phyloP scores from a whole-genome alignment of 2,329 filamentous ascomycete genomes.

The Arthrobotrys musiformis region DNA sequence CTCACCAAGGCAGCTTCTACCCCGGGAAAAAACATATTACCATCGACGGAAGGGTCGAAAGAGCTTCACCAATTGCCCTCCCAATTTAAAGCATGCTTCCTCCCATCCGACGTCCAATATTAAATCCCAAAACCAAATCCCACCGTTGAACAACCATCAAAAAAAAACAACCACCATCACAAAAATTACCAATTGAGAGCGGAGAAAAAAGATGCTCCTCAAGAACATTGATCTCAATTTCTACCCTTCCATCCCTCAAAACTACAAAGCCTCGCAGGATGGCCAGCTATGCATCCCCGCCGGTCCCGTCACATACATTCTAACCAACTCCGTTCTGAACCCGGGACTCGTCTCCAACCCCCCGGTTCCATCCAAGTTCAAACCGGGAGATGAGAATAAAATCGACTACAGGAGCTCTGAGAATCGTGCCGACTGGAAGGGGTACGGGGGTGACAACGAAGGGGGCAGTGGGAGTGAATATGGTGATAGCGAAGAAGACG shows the following conservation, averaged over 20 bases:
- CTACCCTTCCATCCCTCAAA: slow-evolving; percentile 46
- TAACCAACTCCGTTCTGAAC: slow-evolving; percentile 44
- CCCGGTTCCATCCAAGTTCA: slow-evolving; percentile 49
- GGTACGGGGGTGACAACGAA: slow-evolving; percentile 1
- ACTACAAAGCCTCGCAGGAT: slow-evolving; percentile 52
- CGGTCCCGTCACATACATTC: slow-evolving; percentile 36
- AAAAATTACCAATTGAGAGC: not conserved
- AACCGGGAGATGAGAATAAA: slow-evolving; percentile 52
- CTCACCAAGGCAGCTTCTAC: not conserved
- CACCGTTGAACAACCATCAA: slow-evolving; percentile 22
- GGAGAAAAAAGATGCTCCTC: slow-evolving; percentile 34
- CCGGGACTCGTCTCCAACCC: slow-evolving; percentile 51
- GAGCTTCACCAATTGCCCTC: not conserved
- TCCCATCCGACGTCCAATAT: not conserved
- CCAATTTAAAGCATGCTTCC: slow-evolving; percentile 1
- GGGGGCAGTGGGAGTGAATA: slow-evolving; percentile 16
- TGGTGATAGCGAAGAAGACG: slow-evolving; percentile 14
- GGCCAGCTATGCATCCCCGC: slow-evolving; percentile 53
- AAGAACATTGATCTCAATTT: slow-evolving; percentile 54
- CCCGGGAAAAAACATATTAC: not conserved
- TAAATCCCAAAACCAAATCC: slow-evolving; percentile 9
- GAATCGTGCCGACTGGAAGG: slow-evolving; percentile 41
- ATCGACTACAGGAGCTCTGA: slow-evolving; percentile 46
- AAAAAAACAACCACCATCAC: not conserved
- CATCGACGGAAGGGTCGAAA: not conserved